phyloP scores from a whole-genome alignment of 2,329 filamentous ascomycete genomes.

The Emydomyces testavorans region DNA sequence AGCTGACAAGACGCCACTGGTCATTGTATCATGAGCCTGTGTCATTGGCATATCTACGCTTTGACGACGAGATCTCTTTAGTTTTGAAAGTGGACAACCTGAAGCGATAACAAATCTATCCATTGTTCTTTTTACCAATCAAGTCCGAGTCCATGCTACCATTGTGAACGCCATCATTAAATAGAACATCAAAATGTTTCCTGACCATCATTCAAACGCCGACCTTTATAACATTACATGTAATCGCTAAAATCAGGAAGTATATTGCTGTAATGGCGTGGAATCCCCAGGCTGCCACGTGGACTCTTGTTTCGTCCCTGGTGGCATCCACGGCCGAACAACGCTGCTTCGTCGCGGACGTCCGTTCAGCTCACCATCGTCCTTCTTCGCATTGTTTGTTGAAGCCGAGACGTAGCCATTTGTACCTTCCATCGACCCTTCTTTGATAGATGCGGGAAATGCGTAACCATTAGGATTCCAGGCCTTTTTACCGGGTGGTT shows the following conservation, averaged over 20 bases:
- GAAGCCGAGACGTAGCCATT: slow-evolving; percentile 10
- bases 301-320: slow-evolving; percentile 73
- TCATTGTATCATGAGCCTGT: background rate
- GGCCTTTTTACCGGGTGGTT: slow-evolving; percentile 27
- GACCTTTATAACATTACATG: slow-evolving; percentile 4
- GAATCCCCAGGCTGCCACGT: slow-evolving; percentile 55
- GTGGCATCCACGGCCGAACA: slow-evolving; percentile 52
- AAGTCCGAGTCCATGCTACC: background rate
- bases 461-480: slow-evolving; percentile 30
- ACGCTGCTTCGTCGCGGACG: slow-evolving; percentile 32
- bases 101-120: slow-evolving; percentile 5
- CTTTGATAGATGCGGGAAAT: slow-evolving; percentile 21
- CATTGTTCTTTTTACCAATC: slow-evolving; percentile 6
- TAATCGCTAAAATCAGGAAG: slow-evolving; percentile 8
- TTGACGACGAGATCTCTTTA: background rate
- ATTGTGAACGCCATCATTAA: slow-evolving; percentile 9
- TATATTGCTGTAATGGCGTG: slow-evolving; percentile 16
- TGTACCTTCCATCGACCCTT: background rate
- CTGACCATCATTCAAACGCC: slow-evolving; percentile 4
- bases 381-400: slow-evolving; percentile 29
- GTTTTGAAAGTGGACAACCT: too few species aligned
- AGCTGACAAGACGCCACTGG: background rate
- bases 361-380: slow-evolving; percentile 37
- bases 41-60: background rate
- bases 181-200: slow-evolving; percentile 1